Conservation (phyloP, 139 green algal species). For the Picochlorum sp. region DNA sequence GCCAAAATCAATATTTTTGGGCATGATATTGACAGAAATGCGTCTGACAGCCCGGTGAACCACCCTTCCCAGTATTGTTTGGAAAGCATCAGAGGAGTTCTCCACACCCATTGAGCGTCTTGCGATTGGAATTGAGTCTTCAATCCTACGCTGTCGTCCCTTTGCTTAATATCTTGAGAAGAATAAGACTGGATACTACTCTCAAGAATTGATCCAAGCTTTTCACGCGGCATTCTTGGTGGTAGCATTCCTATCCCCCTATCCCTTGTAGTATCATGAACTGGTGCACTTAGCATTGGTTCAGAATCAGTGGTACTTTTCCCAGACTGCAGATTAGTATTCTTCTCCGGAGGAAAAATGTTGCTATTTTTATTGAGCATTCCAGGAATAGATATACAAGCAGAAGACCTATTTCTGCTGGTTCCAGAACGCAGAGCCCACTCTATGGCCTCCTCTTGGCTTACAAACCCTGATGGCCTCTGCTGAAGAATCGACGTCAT, state of each 20-base stretch:
- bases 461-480: slow-evolving; percentile 44
- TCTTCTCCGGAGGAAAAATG: no score
- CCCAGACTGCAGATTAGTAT: no score
- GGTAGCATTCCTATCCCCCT: no score
- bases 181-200: no score
- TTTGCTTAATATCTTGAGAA: no score
- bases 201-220: no score
- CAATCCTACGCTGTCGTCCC: neutral
- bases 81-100: slow-evolving; percentile 50
- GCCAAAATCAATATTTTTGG: slow-evolving; percentile 85
- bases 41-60: slow-evolving; percentile 73
- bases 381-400: slow-evolving; percentile 51
- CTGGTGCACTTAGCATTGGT: no score
- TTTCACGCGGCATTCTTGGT: no score
- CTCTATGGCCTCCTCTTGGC: slow-evolving; percentile 25
- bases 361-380: no score
- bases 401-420: slow-evolving; percentile 24
- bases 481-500: slow-evolving; percentile 58
- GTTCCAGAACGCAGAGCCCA: slow-evolving; percentile 46
- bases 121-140: neutral
- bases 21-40: slow-evolving; percentile 48
- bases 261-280: no score
- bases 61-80: slow-evolving; percentile 73
- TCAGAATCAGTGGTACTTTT: no score
- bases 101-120: slow-evolving; percentile 30